Conservation (phyloP, 129 eudicot genomes). For the Rutidosis leptorrhynchoides region DNA sequence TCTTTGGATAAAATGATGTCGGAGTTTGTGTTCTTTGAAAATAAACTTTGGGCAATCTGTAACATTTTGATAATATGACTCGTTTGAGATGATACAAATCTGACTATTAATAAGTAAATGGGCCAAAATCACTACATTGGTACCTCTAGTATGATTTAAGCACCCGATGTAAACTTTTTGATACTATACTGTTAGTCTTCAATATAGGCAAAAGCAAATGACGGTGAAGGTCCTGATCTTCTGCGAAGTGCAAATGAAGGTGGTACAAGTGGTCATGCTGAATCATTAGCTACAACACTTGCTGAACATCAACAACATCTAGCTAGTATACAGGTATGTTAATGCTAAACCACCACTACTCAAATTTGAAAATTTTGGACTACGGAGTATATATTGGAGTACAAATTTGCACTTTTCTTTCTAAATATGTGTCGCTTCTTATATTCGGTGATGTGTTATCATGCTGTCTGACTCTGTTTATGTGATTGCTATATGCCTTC, state of each 20-base stretch:
- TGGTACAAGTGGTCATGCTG: slow-evolving; percentile 86
- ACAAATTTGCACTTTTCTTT: not conserved
- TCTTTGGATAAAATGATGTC: not conserved
- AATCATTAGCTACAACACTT: slow-evolving; percentile 89
- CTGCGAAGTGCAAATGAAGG: slow-evolving; percentile 69
- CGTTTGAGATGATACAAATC: not conserved
- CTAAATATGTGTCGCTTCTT: not conserved
- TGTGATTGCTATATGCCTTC: not conserved
- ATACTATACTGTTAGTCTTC: not conserved
- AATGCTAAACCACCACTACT: slow-evolving; percentile 5
- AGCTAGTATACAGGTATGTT: slow-evolving; percentile 89
- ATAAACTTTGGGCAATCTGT: not conserved
- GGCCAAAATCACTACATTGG: not conserved
- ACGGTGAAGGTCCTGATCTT: slow-evolving; percentile 98
- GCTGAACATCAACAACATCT: slow-evolving; percentile 94
- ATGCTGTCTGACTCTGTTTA: not conserved
- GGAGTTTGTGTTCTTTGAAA: not conserved
- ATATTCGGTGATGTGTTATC: not conserved
- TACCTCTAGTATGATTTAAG: not conserved
- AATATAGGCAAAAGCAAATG: slow-evolving; percentile 87
- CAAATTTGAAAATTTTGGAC: slow-evolving; percentile 5
- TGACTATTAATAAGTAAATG: not conserved
- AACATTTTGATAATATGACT: not conserved
- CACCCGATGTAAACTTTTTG: not conserved
- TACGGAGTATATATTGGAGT: not conserved